Conservation (phyloP, 805 yeast genomes). For the Phaffomyces thermotolerans region DNA sequence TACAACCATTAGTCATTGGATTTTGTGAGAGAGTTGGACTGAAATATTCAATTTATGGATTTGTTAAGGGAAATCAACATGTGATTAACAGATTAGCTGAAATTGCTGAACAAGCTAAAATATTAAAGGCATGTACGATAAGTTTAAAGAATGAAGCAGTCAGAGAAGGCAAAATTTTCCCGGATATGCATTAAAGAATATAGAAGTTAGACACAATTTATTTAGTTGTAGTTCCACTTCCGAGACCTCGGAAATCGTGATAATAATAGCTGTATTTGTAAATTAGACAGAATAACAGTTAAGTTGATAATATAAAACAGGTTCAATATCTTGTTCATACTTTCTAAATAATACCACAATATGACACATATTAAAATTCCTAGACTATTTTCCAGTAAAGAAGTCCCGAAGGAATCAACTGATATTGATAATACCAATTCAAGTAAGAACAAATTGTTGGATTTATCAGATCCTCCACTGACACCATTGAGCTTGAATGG, state of each 20-base stretch:
- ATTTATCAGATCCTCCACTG: constrained; percentile 31
- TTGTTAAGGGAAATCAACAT: constrained; percentile 65
- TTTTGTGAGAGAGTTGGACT: constrained; percentile 75
- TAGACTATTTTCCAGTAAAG: constrained; percentile 1
- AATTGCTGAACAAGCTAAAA: constrained; percentile 70
- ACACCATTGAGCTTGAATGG: constrained; percentile 55
- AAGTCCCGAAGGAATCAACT: neutral
- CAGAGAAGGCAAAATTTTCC: constrained; percentile 20
- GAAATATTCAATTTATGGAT: constrained; percentile 78
- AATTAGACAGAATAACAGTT: too few relatives aligned
- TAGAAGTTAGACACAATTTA: too few relatives aligned
- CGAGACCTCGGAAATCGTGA: too few relatives aligned
- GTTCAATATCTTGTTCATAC: too few relatives aligned
- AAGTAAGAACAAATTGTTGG: neutral
- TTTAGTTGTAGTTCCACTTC: too few relatives aligned
- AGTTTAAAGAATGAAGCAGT: constrained; percentile 49
- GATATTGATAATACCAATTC: too few relatives aligned
- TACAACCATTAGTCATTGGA: constrained; percentile 62
- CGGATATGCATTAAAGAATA: constrained; percentile 4
- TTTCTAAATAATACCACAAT: too few relatives aligned
- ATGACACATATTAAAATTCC: neutral
- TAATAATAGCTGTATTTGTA: too few relatives aligned
- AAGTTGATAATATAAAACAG: too few relatives aligned
- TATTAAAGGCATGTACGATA: constrained; percentile 66
- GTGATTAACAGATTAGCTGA: constrained; percentile 66